phyloP scores from a whole-genome alignment of 2,329 filamentous ascomycete genomes.

The Cladobotryum protrusum region DNA sequence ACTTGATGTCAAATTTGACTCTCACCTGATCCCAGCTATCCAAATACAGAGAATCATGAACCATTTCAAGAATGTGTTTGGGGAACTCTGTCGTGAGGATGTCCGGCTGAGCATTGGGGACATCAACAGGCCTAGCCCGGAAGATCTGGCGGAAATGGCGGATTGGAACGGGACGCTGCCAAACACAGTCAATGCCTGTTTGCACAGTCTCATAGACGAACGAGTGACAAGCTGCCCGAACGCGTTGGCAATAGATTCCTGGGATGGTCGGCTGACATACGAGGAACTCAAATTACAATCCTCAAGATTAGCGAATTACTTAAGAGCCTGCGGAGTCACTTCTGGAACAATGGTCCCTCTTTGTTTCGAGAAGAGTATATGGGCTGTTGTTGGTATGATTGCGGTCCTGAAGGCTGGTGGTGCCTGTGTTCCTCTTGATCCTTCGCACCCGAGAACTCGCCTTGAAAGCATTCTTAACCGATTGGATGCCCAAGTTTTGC shows the following conservation, averaged over 20 bases:
- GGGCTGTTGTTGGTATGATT: conserved; percentile 11
- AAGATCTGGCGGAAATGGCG: too few species aligned
- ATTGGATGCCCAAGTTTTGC: not conserved
- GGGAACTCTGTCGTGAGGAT: too few species aligned
- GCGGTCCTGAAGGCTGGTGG: conserved; percentile 12
- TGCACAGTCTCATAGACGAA: not conserved
- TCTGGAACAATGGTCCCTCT: not conserved
- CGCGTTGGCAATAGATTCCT: not conserved
- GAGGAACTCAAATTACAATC: not conserved
- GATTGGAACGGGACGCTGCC: too few species aligned
- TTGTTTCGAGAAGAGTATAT: conserved; percentile 1
- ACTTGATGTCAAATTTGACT: not conserved
- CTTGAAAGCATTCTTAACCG: not conserved
- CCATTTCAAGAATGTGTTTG: too few species aligned
- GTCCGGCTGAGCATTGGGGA: too few species aligned
- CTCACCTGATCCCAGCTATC: too few species aligned
- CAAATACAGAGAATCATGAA: too few species aligned
- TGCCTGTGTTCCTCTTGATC: conserved; percentile 9
- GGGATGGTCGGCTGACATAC: conserved; percentile 1
- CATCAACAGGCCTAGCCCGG: too few species aligned
- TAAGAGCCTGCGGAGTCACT: not conserved
- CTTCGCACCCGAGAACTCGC: conserved; percentile 1
- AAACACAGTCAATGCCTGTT: too few species aligned
- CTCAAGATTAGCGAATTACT: not conserved
- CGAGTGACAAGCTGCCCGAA: not conserved